phyloP scores from a whole-genome alignment of 2,329 filamentous ascomycete species.

The Calonectria pauciramosa region DNA sequence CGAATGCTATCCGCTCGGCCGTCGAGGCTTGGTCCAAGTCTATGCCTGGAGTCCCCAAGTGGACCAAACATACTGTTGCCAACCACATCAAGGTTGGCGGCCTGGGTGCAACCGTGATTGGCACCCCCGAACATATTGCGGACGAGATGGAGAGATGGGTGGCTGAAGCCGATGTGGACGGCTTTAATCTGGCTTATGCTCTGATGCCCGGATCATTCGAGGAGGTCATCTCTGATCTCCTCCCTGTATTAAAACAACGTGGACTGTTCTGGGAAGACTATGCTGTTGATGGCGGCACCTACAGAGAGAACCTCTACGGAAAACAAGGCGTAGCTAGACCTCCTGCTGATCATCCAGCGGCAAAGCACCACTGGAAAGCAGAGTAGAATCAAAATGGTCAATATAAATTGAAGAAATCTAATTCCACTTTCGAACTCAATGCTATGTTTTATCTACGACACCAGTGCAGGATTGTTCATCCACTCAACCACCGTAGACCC shows the following conservation, averaged over 20 bases:
- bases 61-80: slow-evolving; percentile 45
- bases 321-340: slow-evolving; percentile 51
- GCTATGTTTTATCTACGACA: background rate
- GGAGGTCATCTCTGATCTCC: slow-evolving; percentile 73
- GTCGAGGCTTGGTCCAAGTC: slow-evolving; percentile 62
- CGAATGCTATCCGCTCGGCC: slow-evolving; percentile 70
- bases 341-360: slow-evolving; percentile 54
- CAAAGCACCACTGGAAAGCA: slow-evolving; percentile 56
- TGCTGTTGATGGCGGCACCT: slow-evolving; percentile 57
- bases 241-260: slow-evolving; percentile 72
- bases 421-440: background rate
- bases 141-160: slow-evolving; percentile 54
- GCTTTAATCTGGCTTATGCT: slow-evolving; percentile 57
- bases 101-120: slow-evolving; percentile 47
- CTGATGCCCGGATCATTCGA: slow-evolving; percentile 72
- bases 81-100: slow-evolving; percentile 52
- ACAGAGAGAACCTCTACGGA: slow-evolving; percentile 59
- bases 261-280: slow-evolving; percentile 70
- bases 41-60: slow-evolving; percentile 44
- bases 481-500: background rate
- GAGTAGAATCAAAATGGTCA: slow-evolving; percentile 35
- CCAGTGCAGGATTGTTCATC: background rate
- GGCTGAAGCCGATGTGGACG: slow-evolving; percentile 72
- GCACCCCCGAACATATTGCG: slow-evolving; percentile 48
- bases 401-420: background rate